Evolutionary conservation across 1,284 basidiomycete species (phyloP), one percentile per base, ranked within the genome.

Genomic region (Ganoderma resinaceum): DNA sequence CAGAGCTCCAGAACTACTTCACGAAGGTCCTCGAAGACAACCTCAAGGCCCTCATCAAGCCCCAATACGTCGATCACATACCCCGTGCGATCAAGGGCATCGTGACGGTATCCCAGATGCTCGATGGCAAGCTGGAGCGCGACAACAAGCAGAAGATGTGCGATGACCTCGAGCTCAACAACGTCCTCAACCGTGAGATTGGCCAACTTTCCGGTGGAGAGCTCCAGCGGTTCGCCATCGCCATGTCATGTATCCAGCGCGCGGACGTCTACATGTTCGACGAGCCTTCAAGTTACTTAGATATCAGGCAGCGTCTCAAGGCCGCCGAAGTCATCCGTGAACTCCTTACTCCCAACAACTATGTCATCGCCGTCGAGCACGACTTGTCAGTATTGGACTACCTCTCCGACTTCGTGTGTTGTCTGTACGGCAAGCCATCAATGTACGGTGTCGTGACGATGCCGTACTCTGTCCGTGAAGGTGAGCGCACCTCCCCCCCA

Each of bases 21-120:
- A 98, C 96, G 63, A 98, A 98, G 82, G 94, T 98, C n/a, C 87
- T 99, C 31, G 97, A 98, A 82, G 97, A 99, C 80, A 96, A 99
- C 78, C 85, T 98, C 77, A 98, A 98, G 83, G 96, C 97, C 1
- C 88, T 99, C 71, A 98, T 98, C 81, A 99, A 99, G 82, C 97
- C 97, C 1, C 97, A 99, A 88, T 99, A 99, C 78, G 97, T 99
- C 74, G 97, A 99, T 80, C 96, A 98, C 80, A 98, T 99, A 77
- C 97, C 97, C 8, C 89, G 93, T 66, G 95, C 95, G 55, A 95
- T 99, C 86, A 99, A 98, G 83, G 95, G 94, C 66, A 86, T 84
- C 65, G 88, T 95, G 86, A 91, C 91, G 1, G 96, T 98, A 40
- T 84, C 86, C 12, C 86, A 95, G 78, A 97, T 98, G 96, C 89